Conservation (phyloP, 352 stramenopile species). For the Phytophthora boehmeriae region DNA sequence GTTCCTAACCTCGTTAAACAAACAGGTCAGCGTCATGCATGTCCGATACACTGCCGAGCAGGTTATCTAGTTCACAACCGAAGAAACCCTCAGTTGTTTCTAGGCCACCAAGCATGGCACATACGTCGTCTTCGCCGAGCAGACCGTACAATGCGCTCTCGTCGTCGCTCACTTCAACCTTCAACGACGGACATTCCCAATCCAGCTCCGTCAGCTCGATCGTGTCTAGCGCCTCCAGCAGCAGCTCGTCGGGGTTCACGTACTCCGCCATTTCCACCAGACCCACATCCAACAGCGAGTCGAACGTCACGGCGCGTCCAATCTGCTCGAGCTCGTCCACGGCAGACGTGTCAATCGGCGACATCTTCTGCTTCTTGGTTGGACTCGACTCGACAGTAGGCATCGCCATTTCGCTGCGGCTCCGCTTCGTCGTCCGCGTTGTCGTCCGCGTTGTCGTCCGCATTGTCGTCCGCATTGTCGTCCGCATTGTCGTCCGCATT, state of each 20-base stretch:
- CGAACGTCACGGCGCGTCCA: neutral
- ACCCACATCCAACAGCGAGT: constrained; percentile 7
- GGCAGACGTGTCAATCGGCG: constrained; percentile 12
- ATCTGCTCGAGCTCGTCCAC: constrained; percentile 7
- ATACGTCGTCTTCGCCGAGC: constrained; percentile 17
- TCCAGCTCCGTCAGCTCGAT: constrained; percentile 25
- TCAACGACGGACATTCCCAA: constrained; percentile 12
- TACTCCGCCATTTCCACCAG: neutral
- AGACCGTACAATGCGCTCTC: neutral
- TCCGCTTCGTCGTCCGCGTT: constrained; percentile 19
- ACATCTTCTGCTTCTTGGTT: constrained; percentile 23
- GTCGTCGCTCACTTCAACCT: neutral
- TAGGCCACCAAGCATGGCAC: constrained; percentile 1
- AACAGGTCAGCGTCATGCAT: neutral
- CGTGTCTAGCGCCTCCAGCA: constrained; percentile 13
- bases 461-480: neutral
- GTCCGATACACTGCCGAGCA: constrained; percentile 8
- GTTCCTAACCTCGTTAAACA: neutral
- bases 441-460: no score
- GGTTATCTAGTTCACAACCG: constrained; percentile 17
- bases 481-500: neutral
- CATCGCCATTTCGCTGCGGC: constrained; percentile 1
- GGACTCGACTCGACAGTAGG: neutral
- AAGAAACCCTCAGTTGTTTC: no score
- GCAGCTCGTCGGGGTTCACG: constrained; percentile 8